These are phyloP conservation scores for Diutina catenulata DNA, from an alignment of 1,139 yeast genomes.

Conservation along the genomic window DNA sequence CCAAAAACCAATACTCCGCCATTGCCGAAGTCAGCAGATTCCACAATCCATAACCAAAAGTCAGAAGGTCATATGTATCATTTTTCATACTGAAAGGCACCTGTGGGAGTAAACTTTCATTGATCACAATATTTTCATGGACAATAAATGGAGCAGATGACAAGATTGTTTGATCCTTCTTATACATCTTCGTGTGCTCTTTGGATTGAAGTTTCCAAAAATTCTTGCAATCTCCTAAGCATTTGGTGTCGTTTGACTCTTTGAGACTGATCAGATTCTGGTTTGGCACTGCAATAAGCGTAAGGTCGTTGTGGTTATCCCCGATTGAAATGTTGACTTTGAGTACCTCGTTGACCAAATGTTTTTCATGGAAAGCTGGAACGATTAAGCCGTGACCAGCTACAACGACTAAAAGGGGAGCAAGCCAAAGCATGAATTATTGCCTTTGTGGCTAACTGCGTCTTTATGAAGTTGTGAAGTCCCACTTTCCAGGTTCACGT, in stretches of 20 bases:
- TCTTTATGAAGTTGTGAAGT: too few species aligned
- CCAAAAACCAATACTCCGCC: conserved; percentile 3
- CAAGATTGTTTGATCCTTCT: neutral
- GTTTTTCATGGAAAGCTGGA: neutral
- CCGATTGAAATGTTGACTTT: neutral
- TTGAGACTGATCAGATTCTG: neutral
- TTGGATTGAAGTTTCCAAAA: neutral
- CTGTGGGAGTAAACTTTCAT: neutral
- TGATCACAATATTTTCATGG: neutral
- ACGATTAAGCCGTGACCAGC: neutral
- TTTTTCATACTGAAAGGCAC: neutral
- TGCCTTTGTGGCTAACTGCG: too few species aligned
- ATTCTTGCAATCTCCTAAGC: neutral
- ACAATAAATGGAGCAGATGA: too few species aligned
- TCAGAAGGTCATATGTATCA: neutral
- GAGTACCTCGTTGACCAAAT: neutral
- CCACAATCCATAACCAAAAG: conserved; percentile 4
- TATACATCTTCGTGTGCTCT: neutral
- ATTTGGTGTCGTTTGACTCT: neutral
- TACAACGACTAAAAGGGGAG: neutral
- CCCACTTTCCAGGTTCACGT: too few species aligned
- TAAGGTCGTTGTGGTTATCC: neutral
- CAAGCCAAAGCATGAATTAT: too few species aligned
- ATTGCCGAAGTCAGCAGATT: neutral
- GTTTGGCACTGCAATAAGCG: conserved; percentile 1